Percentiles rank a stretch among this genome's conserved stretches.
These are phyloP conservation scores for Saccharata proteae DNA, from an alignment of 2,329 filamentous ascomycete species.

Conservation along the genomic window DNA sequence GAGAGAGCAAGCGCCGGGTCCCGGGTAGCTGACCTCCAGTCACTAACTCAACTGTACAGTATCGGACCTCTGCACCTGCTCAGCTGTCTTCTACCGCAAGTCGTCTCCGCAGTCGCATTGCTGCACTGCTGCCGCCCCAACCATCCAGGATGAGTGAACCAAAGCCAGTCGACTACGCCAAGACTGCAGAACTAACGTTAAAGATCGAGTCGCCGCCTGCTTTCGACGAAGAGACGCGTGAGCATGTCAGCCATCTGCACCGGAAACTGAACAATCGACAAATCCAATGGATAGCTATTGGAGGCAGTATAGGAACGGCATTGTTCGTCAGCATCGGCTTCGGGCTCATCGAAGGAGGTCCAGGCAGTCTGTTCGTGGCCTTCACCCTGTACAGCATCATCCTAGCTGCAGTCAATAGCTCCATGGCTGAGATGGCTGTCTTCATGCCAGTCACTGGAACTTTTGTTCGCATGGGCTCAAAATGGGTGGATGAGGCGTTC, in stretches of 20 bases:
- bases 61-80: too few species aligned
- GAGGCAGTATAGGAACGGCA: conserved; percentile 30
- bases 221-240: too few species aligned
- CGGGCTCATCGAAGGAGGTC: conserved; percentile 39
- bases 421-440: conserved; percentile 47
- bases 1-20: too few species aligned
- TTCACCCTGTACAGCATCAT: conserved; percentile 41
- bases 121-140: too few species aligned
- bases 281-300: conserved; percentile 29
- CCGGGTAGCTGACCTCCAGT: too few species aligned
- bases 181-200: too few species aligned
- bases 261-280: conserved; percentile 28
- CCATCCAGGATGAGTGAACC: too few species aligned
- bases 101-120: too few species aligned
- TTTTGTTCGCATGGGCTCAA: conserved; percentile 52
- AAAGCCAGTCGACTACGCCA: too few species aligned
- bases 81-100: too few species aligned
- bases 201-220: too few species aligned
- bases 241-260: conserved; percentile 26
- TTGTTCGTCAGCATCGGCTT: conserved; percentile 51
- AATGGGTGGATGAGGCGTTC: conserved; percentile 54
- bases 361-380: conserved; percentile 44
- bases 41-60: too few species aligned
- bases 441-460: conserved; percentile 52
- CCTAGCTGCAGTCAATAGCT: conserved; percentile 44